Base-by-base conservation (phyloP, 1,284 basidiomycete genomes). In the Sporisorium graminicola region DNA sequence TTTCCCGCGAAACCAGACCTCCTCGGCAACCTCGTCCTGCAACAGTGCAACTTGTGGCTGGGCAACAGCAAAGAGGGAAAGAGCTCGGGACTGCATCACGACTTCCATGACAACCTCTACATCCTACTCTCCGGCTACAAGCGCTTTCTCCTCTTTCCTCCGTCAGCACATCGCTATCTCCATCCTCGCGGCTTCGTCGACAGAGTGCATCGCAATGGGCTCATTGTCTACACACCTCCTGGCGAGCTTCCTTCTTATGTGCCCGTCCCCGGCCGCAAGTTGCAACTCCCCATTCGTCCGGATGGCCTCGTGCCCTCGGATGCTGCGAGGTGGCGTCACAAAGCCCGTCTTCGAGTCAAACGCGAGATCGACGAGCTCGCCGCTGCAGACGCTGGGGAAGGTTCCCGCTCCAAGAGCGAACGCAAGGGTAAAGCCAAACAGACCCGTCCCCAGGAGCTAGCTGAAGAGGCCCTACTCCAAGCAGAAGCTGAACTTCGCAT, bases 81-180 rank as follows among this genome's bases (percentile, higher is more conserved):
- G 47, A 82, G 77, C 55, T 79, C 76, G 9, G 83, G 82, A 0
- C 60, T 85, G 52, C 83, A 85, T 59, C 84, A 85, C 57, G 84
- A 85, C 58, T 84, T 84, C 35, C 84, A 85, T 61, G 84, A 85
- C 58, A 85, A 85, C 37, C 77, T 85, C 35, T 85, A 85, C 71
- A 65, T 84, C 37, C 73, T 84, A 7, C 69, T 85, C n/a, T 78
- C 78, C 12, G 84, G 84, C 33, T 70, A 76, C 53, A 85, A 85
- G 47, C 74, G 84, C 18, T 83, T 85, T 47, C 61, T 85, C n/a
- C 74, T 85, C 49, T 85, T 83, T 42, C 84, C 84, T 2, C 84
- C 84, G 5, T 62, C 72, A 2, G 79, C 82, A 20, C 74, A 83
- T 62, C 55, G 56, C 8, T 75, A 69, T 33, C 61, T 85, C 20